Evolutionary conservation across 2,329 filamentous ascomycete genomes (phyloP), one percentile per base, ranked within the genome.

Genomic region (Cercospora nicotianae): DNA sequence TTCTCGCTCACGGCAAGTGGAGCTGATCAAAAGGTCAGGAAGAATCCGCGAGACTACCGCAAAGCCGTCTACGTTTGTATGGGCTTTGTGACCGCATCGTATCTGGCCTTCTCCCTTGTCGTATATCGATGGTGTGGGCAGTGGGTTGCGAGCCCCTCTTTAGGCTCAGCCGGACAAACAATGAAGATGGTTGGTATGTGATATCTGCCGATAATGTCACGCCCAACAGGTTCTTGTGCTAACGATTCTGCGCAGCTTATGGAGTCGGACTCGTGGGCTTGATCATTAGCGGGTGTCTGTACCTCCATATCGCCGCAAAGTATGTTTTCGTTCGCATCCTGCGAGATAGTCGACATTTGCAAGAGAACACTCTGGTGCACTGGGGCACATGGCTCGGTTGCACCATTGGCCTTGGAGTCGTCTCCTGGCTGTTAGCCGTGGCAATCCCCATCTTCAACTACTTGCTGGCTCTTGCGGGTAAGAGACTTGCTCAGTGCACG

Each of bases 101-200:
- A 90, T 73, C 80, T 89, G 10, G 82, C 83, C 33, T 87, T 89
- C 74, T 83, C 82, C 51, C 79, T 89, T 16, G 86, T 89, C 2
- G 85, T 89, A 4, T 90, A 90, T 77, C 80, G 82, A 55, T 89
- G 82, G 80, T 88, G 87, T 71, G 88, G 88, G 3, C 80, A 85
- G 68, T 90, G 85, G 84, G 87, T 90, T 4, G 86, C 87, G 0
- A 86, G 83, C 3, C 88, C 88, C 0, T 86, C 87, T 1, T 82
- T 90, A 0, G 87, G 87, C 16, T 87, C 83, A 42, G 88, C 88
- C 0, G 87, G 88, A 9, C 79, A 81, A 3, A 83, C 81, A 0
- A 80, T 90, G 71, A 89, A 90, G 79, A 88, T 87, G 75, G 81
- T 89, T 0, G 63, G 63, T 60, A 60, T 59, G 55, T 59, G n/a